These are phyloP conservation scores for Xylaria cubensis DNA, from an alignment of 495 filamentous ascomycete genomes.

Conservation along the genomic window DNA sequence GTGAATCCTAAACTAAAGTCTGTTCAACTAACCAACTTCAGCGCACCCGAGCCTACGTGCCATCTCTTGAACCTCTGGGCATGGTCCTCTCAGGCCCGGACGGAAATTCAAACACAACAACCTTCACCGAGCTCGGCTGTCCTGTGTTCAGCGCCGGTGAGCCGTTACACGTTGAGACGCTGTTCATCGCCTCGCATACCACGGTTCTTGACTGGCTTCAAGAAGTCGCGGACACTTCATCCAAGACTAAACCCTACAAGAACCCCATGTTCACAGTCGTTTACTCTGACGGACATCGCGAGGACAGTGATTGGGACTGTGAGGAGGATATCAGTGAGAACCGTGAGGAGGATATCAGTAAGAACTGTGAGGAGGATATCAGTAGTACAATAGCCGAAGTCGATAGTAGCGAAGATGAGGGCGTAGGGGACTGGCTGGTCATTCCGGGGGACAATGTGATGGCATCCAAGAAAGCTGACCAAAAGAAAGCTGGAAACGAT, in stretches of 20 bases:
- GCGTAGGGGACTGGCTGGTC: neutral
- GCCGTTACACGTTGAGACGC: slow-evolving; percentile 43
- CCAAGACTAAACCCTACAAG: slow-evolving; percentile 31
- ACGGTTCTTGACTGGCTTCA: slow-evolving; percentile 53
- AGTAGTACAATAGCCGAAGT: neutral
- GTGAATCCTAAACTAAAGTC: neutral
- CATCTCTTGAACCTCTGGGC: slow-evolving; percentile 56
- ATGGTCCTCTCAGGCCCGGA: slow-evolving; percentile 54
- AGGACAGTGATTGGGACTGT: neutral
- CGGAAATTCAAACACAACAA: slow-evolving; percentile 41
- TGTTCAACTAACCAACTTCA: slow-evolving; percentile 30
- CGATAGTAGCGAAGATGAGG: neutral
- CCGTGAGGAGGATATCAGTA: neutral
- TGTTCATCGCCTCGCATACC: slow-evolving; percentile 44
- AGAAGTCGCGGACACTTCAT: slow-evolving; percentile 45
- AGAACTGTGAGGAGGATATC: neutral
- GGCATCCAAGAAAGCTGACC: neutral
- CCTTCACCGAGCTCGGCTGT: slow-evolving; percentile 50
- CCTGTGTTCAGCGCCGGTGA: slow-evolving; percentile 54
- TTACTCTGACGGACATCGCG: slow-evolving; percentile 21
- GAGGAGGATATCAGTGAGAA: neutral
- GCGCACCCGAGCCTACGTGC: slow-evolving; percentile 67
- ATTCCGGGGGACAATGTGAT: neutral
- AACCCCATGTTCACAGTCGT: slow-evolving; percentile 42
- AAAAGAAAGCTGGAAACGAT: neutral